These are phyloP conservation scores for Podaxis mareebaensis DNA, from an alignment of 768 basidiomycete species.

Conservation along the genomic window DNA sequence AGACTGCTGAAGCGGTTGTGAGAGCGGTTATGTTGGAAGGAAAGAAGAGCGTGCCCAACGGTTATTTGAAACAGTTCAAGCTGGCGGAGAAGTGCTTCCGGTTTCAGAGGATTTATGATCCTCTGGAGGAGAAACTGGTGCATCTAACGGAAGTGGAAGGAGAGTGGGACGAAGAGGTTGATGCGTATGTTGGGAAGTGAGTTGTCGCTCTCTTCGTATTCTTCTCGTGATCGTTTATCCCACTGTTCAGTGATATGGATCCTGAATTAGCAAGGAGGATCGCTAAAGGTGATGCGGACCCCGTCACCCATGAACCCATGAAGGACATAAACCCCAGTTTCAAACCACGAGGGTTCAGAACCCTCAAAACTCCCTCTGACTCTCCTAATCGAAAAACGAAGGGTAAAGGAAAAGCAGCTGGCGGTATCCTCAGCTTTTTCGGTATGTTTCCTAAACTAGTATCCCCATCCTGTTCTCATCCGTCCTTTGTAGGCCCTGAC, in stretches of 20 bases:
- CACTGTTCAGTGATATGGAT: conserved; percentile 56
- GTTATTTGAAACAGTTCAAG: conserved; percentile 73
- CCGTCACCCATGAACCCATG: conserved; percentile 68
- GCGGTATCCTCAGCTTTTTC: conserved; percentile 62
- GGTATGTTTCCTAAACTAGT: conserved; percentile 37
- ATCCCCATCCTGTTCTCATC: neutral
- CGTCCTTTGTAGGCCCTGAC: conserved; percentile 39
- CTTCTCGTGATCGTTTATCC: neutral
- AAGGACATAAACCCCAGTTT: conserved; percentile 75
- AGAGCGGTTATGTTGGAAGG: conserved; percentile 78
- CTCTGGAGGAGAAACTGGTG: conserved; percentile 60
- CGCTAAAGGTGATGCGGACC: conserved; percentile 71
- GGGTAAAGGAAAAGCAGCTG: conserved; percentile 43
- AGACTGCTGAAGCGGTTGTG: conserved; percentile 82
- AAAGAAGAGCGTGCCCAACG: conserved; percentile 75
- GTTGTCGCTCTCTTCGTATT: conserved; percentile 21
- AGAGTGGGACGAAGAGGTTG: conserved; percentile 60
- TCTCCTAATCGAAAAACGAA: conserved; percentile 41
- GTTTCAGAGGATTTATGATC: conserved; percentile 92
- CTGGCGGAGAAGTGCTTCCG: conserved; percentile 91
- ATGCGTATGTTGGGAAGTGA: conserved; percentile 74
- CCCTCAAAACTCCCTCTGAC: conserved; percentile 27
- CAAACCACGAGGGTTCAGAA: conserved; percentile 51
- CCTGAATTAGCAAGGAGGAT: conserved; percentile 62
- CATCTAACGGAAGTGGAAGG: conserved; percentile 64